Percentiles rank a stretch among this genome's conserved stretches.
These are phyloP conservation scores for Cyberlindnera saturnus DNA, from an alignment of 805 yeast species.

Conservation along the genomic window DNA sequence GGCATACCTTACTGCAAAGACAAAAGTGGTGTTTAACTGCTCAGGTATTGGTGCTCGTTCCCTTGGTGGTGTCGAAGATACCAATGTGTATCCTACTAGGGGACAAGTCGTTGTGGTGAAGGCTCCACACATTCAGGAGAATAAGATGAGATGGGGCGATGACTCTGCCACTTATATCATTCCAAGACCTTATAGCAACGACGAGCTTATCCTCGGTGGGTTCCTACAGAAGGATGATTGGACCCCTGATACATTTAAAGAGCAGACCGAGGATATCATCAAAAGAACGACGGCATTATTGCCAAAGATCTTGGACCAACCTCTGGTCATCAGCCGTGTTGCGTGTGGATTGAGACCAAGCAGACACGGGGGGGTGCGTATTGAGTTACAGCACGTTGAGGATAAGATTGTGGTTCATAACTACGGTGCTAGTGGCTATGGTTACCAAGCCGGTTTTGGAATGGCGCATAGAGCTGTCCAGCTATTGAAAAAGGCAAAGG, in stretches of 20 bases:
- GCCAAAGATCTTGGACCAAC: constrained; percentile 43
- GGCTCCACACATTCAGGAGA: constrained; percentile 63
- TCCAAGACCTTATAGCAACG: constrained; percentile 63
- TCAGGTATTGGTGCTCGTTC: constrained; percentile 65
- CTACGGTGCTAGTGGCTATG: constrained; percentile 66
- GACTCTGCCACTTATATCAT: constrained; percentile 62
- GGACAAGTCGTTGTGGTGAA: constrained; percentile 74
- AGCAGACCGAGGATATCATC: constrained; percentile 56
- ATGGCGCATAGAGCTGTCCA: constrained; percentile 47
- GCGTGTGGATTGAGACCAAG: constrained; percentile 76
- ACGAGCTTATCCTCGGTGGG: constrained; percentile 72
- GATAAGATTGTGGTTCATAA: constrained; percentile 54
- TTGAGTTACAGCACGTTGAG: constrained; percentile 46
- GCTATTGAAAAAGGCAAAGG: constrained; percentile 7
- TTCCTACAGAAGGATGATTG: constrained; percentile 59
- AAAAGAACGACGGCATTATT: constrained; percentile 46
- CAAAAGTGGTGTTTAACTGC: constrained; percentile 59
- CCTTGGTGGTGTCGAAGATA: constrained; percentile 62
- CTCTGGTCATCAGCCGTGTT: constrained; percentile 50
- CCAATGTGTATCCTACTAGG: constrained; percentile 60
- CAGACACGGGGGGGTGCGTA: constrained; percentile 68
- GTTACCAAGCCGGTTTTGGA: constrained; percentile 62
- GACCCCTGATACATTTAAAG: constrained; percentile 51
- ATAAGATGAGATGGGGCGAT: constrained; percentile 54
- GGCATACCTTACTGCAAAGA: constrained; percentile 32